Evolutionary conservation across 495 filamentous ascomycete genomes (phyloP).

Genomic region (Podospora conica): DNA sequence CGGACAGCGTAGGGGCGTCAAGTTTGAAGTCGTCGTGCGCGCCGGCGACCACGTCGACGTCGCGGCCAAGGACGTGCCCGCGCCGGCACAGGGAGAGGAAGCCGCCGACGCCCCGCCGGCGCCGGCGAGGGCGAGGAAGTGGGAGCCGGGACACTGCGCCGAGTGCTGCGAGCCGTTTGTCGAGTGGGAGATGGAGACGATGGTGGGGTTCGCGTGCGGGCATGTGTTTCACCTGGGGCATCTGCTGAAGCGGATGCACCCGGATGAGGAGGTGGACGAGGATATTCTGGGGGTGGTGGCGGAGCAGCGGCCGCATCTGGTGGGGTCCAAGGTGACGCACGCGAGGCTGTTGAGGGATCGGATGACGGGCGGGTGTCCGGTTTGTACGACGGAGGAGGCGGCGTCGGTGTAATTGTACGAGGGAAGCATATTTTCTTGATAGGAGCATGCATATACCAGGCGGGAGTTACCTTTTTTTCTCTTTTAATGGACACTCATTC

Average conservation of each 20-base stretch:
- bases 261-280: constrained; percentile 29
- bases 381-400: constrained; percentile 38
- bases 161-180: constrained; percentile 57
- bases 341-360: constrained; percentile 69
- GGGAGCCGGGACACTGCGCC: constrained; percentile 51
- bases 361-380: constrained; percentile 64
- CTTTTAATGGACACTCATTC: background rate
- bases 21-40: constrained; percentile 67
- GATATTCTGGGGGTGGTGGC: constrained; percentile 28
- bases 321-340: constrained; percentile 85
- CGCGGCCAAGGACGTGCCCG: constrained; percentile 26
- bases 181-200: constrained; percentile 61
- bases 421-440: background rate
- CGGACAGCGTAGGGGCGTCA: constrained; percentile 76
- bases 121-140: constrained; percentile 18
- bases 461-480: background rate
- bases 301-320: constrained; percentile 37
- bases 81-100: constrained; percentile 13
- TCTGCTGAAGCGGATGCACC: constrained; percentile 51
- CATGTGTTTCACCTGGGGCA: constrained; percentile 88
- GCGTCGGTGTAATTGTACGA: constrained; percentile 1
- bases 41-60: constrained; percentile 35
- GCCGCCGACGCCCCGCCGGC: constrained; percentile 14
- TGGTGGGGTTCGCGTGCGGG: constrained; percentile 86
- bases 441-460: background rate